Conservation (phyloP, 1,284 basidiomycete species). For the Fomes fomentarius region DNA sequence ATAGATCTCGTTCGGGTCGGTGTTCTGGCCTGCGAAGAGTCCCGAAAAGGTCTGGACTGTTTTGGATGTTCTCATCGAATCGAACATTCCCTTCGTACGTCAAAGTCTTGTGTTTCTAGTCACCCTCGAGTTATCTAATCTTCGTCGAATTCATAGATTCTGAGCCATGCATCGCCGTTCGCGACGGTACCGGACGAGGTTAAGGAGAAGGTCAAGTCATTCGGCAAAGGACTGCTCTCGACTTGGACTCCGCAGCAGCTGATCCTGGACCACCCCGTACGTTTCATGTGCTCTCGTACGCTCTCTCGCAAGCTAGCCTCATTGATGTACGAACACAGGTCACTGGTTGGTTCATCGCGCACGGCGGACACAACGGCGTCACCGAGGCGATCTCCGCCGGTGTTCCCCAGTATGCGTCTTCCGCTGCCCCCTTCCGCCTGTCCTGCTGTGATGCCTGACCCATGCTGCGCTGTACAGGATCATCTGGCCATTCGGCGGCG, state of each 20-base stretch:
- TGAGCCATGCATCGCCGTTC: constrained; percentile 23
- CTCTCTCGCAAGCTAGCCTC: too few relatives aligned
- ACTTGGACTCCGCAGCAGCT: constrained; percentile 28
- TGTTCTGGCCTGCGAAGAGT: constrained; percentile 22
- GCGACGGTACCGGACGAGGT: constrained; percentile 18
- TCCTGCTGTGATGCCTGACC: not conserved
- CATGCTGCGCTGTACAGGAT: constrained; percentile 1
- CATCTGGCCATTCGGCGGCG: constrained; percentile 29
- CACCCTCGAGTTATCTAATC: too few relatives aligned
- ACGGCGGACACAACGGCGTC: constrained; percentile 28
- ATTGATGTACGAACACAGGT: constrained; percentile 8
- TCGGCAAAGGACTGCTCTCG: constrained; percentile 18
- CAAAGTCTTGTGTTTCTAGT: not conserved
- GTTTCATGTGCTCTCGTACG: not conserved
- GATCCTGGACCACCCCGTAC: constrained; percentile 26
- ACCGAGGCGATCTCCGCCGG: constrained; percentile 21
- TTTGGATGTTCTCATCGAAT: constrained; percentile 25
- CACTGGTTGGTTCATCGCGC: constrained; percentile 28
- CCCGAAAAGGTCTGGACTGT: constrained; percentile 24
- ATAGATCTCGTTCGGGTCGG: constrained; percentile 25
- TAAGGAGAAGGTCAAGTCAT: constrained; percentile 13
- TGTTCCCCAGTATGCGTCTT: constrained; percentile 21
- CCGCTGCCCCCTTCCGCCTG: not conserved
- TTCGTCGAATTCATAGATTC: constrained; percentile 13
- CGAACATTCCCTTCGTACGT: constrained; percentile 24